phyloP scores from a whole-genome alignment of 139 green algal species.

The Chlorella sp. region DNA sequence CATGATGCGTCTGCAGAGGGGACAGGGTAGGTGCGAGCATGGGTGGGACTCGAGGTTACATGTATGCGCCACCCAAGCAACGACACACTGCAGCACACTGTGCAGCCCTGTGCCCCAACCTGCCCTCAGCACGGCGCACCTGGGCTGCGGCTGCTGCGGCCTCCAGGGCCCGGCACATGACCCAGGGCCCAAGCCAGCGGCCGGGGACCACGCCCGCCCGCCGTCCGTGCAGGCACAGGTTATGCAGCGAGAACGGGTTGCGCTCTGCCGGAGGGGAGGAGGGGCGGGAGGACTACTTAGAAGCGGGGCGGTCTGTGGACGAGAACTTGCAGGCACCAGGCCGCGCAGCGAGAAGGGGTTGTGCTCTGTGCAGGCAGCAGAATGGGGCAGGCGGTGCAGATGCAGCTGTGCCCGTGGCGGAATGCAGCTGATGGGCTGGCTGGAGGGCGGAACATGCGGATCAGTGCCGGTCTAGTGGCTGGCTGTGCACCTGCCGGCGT shows the following conservation, averaged over 20 bases:
- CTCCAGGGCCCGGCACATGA: slow-evolving; percentile 81
- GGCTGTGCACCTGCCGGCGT: slow-evolving; percentile 30
- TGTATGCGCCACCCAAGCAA: no score
- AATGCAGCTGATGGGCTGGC: no score
- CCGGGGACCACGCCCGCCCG: slow-evolving; percentile 79
- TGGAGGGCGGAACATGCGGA: no score
- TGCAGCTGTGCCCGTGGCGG: no score
- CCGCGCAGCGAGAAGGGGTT: neutral
- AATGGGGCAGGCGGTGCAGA: no score
- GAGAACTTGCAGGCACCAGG: neutral
- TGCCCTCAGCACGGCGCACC: neutral
- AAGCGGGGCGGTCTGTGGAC: no score
- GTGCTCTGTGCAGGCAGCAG: no score
- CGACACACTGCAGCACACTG: no score
- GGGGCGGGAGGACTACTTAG: no score
- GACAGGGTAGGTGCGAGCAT: neutral
- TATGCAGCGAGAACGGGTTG: slow-evolving; percentile 83
- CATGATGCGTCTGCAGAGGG: neutral
- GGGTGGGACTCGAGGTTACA: no score
- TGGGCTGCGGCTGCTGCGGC: slow-evolving; percentile 43
- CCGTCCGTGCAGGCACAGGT: slow-evolving; percentile 72
- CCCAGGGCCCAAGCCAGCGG: slow-evolving; percentile 91
- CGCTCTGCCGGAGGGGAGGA: neutral
- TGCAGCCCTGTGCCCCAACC: neutral
- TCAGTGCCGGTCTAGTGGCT: no score